Evolutionary conservation across 805 yeast species (phyloP).

Genomic region (Barnettozyma sp.): DNA sequence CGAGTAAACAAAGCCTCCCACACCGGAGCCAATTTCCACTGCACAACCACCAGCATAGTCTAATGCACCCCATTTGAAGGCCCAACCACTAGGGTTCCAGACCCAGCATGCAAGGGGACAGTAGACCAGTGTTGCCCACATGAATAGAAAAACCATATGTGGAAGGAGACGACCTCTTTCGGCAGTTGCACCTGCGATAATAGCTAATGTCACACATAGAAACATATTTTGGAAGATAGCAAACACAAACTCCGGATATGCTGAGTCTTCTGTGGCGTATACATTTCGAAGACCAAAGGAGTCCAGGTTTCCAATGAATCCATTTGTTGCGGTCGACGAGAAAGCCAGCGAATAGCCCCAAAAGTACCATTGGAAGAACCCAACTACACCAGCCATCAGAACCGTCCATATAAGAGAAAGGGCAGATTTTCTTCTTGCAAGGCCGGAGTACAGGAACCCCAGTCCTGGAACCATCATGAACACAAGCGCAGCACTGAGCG

Average conservation of each 20-base stretch:
- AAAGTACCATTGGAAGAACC: conserved; percentile 88
- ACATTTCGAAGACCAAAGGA: conserved; percentile 77
- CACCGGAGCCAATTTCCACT: conserved; percentile 87
- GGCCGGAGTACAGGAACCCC: conserved; percentile 86
- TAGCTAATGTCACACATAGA: conserved; percentile 84
- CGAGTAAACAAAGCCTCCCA: conserved; percentile 83
- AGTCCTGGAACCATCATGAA: conserved; percentile 93
- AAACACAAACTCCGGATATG: conserved; percentile 78
- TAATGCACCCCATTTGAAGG: conserved; percentile 80
- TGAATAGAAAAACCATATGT: conserved; percentile 68
- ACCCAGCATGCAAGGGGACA: conserved; percentile 95
- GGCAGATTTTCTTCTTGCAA: conserved; percentile 87
- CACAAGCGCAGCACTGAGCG: conserved; percentile 62
- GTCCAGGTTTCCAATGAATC: conserved; percentile 81
- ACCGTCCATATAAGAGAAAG: conserved; percentile 77
- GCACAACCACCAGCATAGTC: conserved; percentile 99
- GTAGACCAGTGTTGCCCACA: conserved; percentile 89
- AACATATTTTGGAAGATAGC: conserved; percentile 90
- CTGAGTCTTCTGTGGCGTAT: conserved; percentile 37
- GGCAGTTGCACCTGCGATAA: conserved; percentile 86
- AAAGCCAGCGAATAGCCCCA: conserved; percentile 98
- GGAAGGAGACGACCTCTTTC: conserved; percentile 91
- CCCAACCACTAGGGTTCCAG: conserved; percentile 95
- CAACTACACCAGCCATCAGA: conserved; percentile 66
- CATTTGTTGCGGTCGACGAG: conserved; percentile 68